These are phyloP conservation scores for Eleusine coracana DNA, from an alignment of 176 grass and related monocot species.

Conservation along the genomic window DNA sequence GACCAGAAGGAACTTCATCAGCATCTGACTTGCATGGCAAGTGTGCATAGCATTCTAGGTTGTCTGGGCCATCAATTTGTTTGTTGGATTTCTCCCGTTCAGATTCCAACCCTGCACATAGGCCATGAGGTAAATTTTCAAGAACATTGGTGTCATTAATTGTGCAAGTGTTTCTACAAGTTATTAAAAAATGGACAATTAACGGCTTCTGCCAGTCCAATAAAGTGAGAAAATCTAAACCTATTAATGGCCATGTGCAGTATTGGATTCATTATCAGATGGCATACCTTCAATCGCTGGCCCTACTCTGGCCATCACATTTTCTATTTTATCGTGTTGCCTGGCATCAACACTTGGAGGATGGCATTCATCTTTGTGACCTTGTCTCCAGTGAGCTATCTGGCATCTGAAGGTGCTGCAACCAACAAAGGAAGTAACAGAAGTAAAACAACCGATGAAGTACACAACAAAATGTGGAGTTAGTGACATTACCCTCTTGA, in stretches of 20 bases:
- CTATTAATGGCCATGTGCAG: not conserved
- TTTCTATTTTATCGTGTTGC: slow-evolving; percentile 22
- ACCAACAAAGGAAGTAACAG: slow-evolving; percentile 27
- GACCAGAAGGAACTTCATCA: slow-evolving; percentile 41
- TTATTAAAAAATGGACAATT: slow-evolving; percentile 22
- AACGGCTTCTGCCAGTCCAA: slow-evolving; percentile 30
- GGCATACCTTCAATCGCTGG: not conserved
- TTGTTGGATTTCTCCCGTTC: slow-evolving; percentile 37
- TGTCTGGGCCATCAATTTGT: slow-evolving; percentile 14
- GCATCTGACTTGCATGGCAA: slow-evolving; percentile 42
- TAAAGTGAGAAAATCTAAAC: not conserved
- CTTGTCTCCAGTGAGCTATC: slow-evolving; percentile 88
- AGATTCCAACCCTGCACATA: slow-evolving; percentile 20
- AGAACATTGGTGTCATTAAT: slow-evolving; percentile 11
- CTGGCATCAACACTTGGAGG: slow-evolving; percentile 46
- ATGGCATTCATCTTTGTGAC: slow-evolving; percentile 80
- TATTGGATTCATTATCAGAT: slow-evolving; percentile 13
- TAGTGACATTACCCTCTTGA: slow-evolving; percentile 1
- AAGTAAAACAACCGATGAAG: slow-evolving; percentile 14
- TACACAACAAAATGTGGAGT: slow-evolving; percentile 39
- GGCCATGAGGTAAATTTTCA: slow-evolving; percentile 13
- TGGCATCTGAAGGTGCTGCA: slow-evolving; percentile 86
- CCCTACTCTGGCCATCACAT: slow-evolving; percentile 13
- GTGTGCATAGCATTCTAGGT: slow-evolving; percentile 35
- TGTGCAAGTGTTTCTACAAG: slow-evolving; percentile 23